Percentiles rank a stretch among this genome's conserved stretches.
Evolutionary conservation across 2,329 filamentous ascomycete species (phyloP).

Genomic region (Colletotrichum sp.): DNA sequence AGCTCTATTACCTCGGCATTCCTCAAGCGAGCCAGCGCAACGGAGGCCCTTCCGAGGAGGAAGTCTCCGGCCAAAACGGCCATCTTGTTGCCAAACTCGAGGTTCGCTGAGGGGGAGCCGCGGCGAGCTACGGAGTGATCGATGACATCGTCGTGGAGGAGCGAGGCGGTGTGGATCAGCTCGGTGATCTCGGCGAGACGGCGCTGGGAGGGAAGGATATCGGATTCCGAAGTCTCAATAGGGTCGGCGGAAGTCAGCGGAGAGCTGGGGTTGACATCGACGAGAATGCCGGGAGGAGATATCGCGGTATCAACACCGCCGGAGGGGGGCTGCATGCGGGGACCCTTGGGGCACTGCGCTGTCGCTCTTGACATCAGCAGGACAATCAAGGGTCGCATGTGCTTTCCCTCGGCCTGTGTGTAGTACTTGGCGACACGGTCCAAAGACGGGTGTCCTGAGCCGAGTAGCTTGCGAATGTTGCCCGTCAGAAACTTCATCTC

Average conservation of each 20-base stretch:
- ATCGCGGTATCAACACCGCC: conserved; percentile 58
- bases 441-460: conserved; percentile 91
- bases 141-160: conserved; percentile 98
- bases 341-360: conserved; percentile 71
- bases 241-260: conserved; percentile 50
- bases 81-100: conserved; percentile 99
- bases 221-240: conserved; percentile 47
- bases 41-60: conserved; percentile 88
- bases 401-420: conserved; percentile 94
- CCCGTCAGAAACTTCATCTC: conserved; percentile 96
- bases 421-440: conserved; percentile 99
- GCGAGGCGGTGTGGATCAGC: conserved; percentile 93
- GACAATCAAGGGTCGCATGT: conserved; percentile 92
- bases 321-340: conserved; percentile 38
- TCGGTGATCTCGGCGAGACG: conserved; percentile 96
- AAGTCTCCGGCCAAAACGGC: conserved; percentile 98
- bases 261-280: conserved; percentile 78
- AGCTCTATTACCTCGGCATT: conserved; percentile 96
- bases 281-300: conserved; percentile 65
- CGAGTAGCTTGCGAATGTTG: conserved; percentile 91
- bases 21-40: conserved; percentile 86
- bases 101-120: conserved; percentile 85
- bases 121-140: conserved; percentile 88
- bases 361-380: conserved; percentile 96
- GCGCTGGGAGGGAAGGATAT: conserved; percentile 91